Conservation (phyloP, 495 filamentous ascomycete genomes). For the Elaphomyces granulatus region DNA sequence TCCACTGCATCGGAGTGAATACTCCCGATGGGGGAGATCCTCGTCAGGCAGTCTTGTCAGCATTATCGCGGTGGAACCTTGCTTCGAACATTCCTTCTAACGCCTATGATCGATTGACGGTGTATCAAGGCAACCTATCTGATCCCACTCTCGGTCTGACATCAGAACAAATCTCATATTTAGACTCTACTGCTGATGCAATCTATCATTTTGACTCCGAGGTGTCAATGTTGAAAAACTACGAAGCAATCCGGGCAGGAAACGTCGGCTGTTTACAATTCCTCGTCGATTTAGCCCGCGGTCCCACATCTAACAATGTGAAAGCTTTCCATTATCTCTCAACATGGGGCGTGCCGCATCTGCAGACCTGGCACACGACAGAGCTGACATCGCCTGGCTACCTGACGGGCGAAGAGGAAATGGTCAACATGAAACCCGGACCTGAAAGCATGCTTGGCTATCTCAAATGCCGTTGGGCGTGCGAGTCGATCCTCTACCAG, state of each 20-base stretch:
- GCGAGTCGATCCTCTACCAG: conserved; percentile 8
- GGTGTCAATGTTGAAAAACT: conserved; percentile 1
- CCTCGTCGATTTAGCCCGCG: conserved; percentile 1
- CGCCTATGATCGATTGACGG: not conserved
- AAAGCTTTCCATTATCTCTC: conserved; percentile 12
- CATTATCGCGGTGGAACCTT: conserved; percentile 1
- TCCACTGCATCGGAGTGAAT: conserved; percentile 1
- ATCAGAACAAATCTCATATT: not conserved
- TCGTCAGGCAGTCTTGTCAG: not conserved
- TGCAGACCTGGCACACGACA: conserved; percentile 11
- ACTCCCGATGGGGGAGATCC: not conserved
- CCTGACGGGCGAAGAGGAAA: conserved; percentile 2
- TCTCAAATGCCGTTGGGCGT: conserved; percentile 14
- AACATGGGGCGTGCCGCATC: conserved; percentile 17
- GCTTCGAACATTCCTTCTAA: not conserved
- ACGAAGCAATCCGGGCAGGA: not conserved
- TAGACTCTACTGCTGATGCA: not conserved
- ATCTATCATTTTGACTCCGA: conserved; percentile 1
- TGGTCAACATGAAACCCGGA: conserved; percentile 4
- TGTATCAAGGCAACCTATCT: not conserved
- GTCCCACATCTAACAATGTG: not conserved
- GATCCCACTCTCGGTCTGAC: not conserved
- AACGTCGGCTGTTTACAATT: not conserved
- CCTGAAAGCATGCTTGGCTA: conserved; percentile 7
- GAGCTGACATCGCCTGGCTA: conserved; percentile 1